A percentile compares a stretch with the other conserved stretches of the same genome.
Evolutionary conservation across 495 filamentous ascomycete genomes (phyloP).

Genomic region (Aspergillus funiculosus): DNA sequence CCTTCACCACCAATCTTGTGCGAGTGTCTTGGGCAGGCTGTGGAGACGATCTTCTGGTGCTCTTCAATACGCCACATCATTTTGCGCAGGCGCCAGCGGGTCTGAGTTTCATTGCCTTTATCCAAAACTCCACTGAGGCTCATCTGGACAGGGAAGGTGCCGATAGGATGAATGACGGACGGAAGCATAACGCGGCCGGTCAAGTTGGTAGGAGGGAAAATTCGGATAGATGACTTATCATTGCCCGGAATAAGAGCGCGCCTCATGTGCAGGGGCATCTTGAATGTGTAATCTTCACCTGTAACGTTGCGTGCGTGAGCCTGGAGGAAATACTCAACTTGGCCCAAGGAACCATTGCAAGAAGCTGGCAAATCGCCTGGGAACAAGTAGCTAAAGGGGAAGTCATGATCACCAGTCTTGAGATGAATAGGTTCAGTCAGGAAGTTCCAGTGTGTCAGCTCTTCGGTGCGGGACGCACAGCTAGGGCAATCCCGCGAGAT

Average conservation of each 20-base stretch:
- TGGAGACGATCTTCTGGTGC: slow-evolving; percentile 67
- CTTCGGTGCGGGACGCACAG: slow-evolving; percentile 62
- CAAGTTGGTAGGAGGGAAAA: slow-evolving; percentile 94
- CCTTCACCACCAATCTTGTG: slow-evolving; percentile 62
- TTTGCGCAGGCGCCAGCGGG: slow-evolving; percentile 82
- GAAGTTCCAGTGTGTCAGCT: slow-evolving; percentile 74
- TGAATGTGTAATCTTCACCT: slow-evolving; percentile 59
- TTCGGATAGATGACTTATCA: slow-evolving; percentile 69
- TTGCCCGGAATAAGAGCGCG: slow-evolving; percentile 73
- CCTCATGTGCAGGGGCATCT: slow-evolving; percentile 60
- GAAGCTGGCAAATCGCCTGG: slow-evolving; percentile 81
- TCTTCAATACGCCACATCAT: slow-evolving; percentile 94
- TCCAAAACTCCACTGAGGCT: slow-evolving; percentile 73
- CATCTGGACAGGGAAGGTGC: slow-evolving; percentile 71
- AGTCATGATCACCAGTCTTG: slow-evolving; percentile 61
- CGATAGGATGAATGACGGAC: slow-evolving; percentile 80
- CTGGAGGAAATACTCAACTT: slow-evolving; percentile 71
- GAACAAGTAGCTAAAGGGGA: slow-evolving; percentile 88
- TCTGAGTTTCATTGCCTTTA: slow-evolving; percentile 55
- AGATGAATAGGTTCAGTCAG: slow-evolving; percentile 61
- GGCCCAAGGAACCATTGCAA: slow-evolving; percentile 64
- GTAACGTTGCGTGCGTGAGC: slow-evolving; percentile 59
- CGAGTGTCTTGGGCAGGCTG: slow-evolving; percentile 73
- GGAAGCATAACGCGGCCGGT: slow-evolving; percentile 75
- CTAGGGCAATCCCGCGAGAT: slow-evolving; percentile 69